Conservation (phyloP, 1,139 yeast species). For the Debaryomyces fabryi region DNA sequence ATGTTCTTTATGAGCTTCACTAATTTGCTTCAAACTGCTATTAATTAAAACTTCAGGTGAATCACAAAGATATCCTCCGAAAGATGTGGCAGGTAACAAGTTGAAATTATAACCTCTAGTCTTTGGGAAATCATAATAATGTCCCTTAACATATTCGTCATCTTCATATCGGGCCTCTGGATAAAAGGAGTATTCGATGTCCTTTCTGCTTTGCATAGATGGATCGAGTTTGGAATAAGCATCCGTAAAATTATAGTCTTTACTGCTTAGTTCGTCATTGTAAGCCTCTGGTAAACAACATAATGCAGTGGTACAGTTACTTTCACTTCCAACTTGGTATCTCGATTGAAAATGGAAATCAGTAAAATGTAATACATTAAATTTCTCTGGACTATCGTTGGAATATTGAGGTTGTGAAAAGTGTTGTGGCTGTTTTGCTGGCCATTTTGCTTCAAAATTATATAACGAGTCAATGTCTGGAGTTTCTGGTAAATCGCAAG, state of each 20-base stretch:
- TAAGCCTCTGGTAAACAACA: slow-evolving; percentile 51
- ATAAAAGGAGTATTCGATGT: slow-evolving; percentile 28
- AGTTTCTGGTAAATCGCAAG: slow-evolving; percentile 34
- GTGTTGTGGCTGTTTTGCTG: slow-evolving; percentile 29
- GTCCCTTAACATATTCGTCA: slow-evolving; percentile 38
- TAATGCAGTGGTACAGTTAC: slow-evolving; percentile 55
- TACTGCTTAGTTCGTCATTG: slow-evolving; percentile 32
- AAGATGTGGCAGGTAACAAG: slow-evolving; percentile 57
- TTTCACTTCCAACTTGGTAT: slow-evolving; percentile 60
- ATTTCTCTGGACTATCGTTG: slow-evolving; percentile 25
- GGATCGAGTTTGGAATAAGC: slow-evolving; percentile 25
- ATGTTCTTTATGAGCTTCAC: slow-evolving; percentile 32
- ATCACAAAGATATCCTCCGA: slow-evolving; percentile 66
- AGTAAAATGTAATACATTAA: slow-evolving; percentile 66
- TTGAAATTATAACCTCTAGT: slow-evolving; percentile 43
- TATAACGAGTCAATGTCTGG: slow-evolving; percentile 30
- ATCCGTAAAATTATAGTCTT: slow-evolving; percentile 36
- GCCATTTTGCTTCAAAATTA: slow-evolving; percentile 35
- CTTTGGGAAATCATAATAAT: slow-evolving; percentile 39
- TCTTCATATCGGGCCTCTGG: slow-evolving; percentile 41
- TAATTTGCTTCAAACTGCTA: slow-evolving; percentile 53
- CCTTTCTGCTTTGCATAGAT: slow-evolving; percentile 13
- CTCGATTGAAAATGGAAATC: slow-evolving; percentile 66
- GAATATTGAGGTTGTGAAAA: slow-evolving; percentile 28
- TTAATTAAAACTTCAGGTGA: slow-evolving; percentile 63